Conservation (phyloP, 1,284 basidiomycete species). For the Cryptococcus sp. region DNA sequence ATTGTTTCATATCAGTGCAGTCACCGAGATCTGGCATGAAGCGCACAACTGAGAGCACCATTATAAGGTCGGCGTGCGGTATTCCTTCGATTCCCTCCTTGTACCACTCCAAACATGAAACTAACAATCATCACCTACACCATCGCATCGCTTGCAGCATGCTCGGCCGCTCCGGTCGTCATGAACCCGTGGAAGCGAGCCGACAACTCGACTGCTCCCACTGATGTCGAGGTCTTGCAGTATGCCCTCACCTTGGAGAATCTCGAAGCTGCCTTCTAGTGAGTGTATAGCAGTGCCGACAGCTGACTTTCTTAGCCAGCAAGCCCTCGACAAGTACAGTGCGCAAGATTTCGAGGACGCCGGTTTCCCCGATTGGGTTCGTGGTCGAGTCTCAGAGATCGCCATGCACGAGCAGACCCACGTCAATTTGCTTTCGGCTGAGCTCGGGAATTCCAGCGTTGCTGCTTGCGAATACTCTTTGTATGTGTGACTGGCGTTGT, state of each 20-base stretch:
- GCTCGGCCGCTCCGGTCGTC: too few species aligned
- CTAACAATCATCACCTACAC: too few species aligned
- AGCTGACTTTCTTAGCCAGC: background rate
- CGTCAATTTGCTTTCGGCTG: constrained; percentile 52
- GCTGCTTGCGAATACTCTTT: constrained; percentile 40
- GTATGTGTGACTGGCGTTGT: background rate
- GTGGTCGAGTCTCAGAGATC: constrained; percentile 50
- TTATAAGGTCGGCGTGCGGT: too few species aligned
- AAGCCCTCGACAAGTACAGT: constrained; percentile 59
- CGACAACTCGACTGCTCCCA: too few species aligned
- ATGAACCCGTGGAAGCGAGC: too few species aligned
- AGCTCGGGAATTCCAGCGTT: constrained; percentile 57
- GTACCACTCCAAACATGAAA: too few species aligned
- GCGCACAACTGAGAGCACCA: too few species aligned
- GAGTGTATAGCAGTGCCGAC: background rate
- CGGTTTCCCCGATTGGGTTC: constrained; percentile 56
- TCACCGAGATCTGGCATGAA: too few species aligned
- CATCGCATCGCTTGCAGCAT: too few species aligned
- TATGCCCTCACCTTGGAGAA: constrained; percentile 60
- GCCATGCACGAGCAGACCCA: constrained; percentile 58
- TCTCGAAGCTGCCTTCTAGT: constrained; percentile 63
- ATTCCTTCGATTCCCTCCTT: too few species aligned
- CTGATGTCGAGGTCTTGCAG: constrained; percentile 23
- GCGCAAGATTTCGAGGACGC: constrained; percentile 61
- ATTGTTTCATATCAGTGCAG: too few species aligned